phyloP scores from a whole-genome alignment of 768 basidiomycete genomes.

The Boletus tomentosulus region DNA sequence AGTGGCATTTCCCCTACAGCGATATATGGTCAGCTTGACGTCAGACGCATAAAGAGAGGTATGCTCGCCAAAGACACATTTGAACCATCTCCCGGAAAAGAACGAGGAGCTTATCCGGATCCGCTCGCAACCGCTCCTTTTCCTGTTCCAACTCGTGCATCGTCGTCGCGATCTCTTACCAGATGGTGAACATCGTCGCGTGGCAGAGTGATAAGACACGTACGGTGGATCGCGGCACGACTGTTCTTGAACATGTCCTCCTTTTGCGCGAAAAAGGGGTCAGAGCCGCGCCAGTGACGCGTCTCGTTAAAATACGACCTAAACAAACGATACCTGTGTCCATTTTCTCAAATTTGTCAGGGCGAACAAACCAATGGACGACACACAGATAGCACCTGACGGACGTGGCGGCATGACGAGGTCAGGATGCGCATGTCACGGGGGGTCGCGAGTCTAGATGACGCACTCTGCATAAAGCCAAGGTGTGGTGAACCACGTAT shows the following conservation, averaged over 20 bases:
- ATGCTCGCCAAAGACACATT: slow-evolving; percentile 71
- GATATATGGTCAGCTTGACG: background rate
- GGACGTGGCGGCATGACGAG: background rate
- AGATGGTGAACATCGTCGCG: background rate
- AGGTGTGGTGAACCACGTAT: slow-evolving; percentile 88
- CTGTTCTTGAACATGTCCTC: slow-evolving; percentile 77
- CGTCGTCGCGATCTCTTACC: slow-evolving; percentile 64
- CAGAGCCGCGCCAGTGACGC: slow-evolving; percentile 66
- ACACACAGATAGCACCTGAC: slow-evolving; percentile 71
- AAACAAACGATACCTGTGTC: slow-evolving; percentile 73
- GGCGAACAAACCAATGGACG: background rate
- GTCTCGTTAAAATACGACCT: slow-evolving; percentile 69
- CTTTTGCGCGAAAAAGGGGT: slow-evolving; percentile 84
- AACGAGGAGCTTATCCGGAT: slow-evolving; percentile 53
- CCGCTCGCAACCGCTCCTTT: slow-evolving; percentile 39
- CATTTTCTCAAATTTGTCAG: background rate
- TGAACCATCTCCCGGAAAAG: slow-evolving; percentile 84
- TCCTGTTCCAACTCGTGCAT: slow-evolving; percentile 61
- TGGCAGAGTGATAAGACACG: slow-evolving; percentile 22
- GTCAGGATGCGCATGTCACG: slow-evolving; percentile 1
- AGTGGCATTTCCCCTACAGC: slow-evolving; percentile 86
- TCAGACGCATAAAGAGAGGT: background rate
- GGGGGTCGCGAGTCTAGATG: background rate
- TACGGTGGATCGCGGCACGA: slow-evolving; percentile 72
- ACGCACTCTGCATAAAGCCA: slow-evolving; percentile 96